A percentile compares a stretch with the other conserved stretches of the same genome.
Evolutionary conservation across 1,284 basidiomycete genomes (phyloP).

Genomic region (Cutaneotrichosporon cyanovorans): DNA sequence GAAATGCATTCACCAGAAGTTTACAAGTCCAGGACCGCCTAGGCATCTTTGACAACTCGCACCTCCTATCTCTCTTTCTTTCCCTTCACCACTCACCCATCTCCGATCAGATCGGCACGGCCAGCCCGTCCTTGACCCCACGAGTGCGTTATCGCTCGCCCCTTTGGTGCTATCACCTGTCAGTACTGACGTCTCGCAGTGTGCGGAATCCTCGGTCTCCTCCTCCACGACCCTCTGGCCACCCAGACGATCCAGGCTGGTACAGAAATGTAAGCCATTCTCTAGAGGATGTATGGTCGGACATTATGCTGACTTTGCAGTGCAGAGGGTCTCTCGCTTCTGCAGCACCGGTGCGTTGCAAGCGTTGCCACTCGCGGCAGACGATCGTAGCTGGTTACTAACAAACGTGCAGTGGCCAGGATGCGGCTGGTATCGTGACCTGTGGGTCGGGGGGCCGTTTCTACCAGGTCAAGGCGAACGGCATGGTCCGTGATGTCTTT

Average conservation of each 20-base stretch:
- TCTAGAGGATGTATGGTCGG: not conserved
- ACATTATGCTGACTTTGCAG: constrained; percentile 18
- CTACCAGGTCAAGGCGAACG: constrained; percentile 99
- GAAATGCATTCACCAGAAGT: no score
- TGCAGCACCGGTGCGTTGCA: constrained; percentile 64
- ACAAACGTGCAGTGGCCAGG: constrained; percentile 60
- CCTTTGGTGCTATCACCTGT: no score
- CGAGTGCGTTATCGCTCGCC: not conserved
- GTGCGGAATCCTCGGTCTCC: constrained; percentile 83
- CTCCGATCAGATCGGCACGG: not conserved
- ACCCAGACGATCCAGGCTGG: constrained; percentile 59
- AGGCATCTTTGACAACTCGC: not conserved
- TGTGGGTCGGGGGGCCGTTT: constrained; percentile 92
- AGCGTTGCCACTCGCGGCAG: not conserved
- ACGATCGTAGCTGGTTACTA: not conserved
- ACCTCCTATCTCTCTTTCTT: not conserved
- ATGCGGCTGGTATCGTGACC: constrained; percentile 96
- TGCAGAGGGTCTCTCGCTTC: constrained; percentile 75
- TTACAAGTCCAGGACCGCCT: no score
- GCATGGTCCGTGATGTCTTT: constrained; percentile 98
- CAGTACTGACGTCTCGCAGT: constrained; percentile 38
- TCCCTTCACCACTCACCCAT: not conserved
- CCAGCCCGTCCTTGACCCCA: not conserved
- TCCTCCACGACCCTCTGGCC: constrained; percentile 63
- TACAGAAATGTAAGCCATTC: constrained; percentile 57